Base-by-base conservation (phyloP, 225 moss, liverwort and hornwort species). In the Anthoceros angustus region DNA sequence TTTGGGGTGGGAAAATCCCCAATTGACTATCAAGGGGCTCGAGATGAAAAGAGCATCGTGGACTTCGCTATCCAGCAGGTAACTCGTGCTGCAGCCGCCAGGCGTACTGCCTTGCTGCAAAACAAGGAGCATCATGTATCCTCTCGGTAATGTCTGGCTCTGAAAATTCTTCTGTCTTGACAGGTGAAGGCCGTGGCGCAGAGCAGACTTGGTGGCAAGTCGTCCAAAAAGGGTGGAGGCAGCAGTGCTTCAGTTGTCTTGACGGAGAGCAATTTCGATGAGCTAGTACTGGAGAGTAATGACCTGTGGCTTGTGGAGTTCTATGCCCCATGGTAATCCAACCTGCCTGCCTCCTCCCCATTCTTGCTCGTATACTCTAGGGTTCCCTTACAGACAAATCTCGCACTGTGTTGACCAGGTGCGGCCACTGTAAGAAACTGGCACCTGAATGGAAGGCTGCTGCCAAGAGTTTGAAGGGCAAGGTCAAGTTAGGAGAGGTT, bases 221-320 rank as follows among this genome's bases (percentile, higher is more conserved):
- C 79, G 42, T 72, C 83, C 38, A 81, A 81, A 75, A 78, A 75
- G 62, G 69, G 48, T 40, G 72, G 62, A 38, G 71, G 73, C 7
- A 78, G 69, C 49, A 86, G 79, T 45, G 74, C 72, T 23, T 89
- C 90, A 23, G 80, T 89, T 43, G 83, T 82, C 61, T 87, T 98
- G 66, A 85, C 82, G 38, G 71, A 82, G 0, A 81, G 76, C 67
- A 98, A 84, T 64, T 98, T 98, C 46, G 86, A 89, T 41, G 87
- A 98, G 66, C 71, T 86, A 65, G 88, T 98, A 68, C 66, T 86
- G 12, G 78, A 87, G 43, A 87, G 88, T 45, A 79, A 82, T 20
- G 88, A 98, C 50, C 74, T 89, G 64, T 98, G 89, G 98, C 92
- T 98, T 21, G 81, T 98, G 70, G 98, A 98, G 72, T 98, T 98